Percentiles rank a stretch among this genome's conserved stretches.
Evolutionary conservation across 1,284 basidiomycete species (phyloP).

Genomic region (Sanghuangporus sanghuang): DNA sequence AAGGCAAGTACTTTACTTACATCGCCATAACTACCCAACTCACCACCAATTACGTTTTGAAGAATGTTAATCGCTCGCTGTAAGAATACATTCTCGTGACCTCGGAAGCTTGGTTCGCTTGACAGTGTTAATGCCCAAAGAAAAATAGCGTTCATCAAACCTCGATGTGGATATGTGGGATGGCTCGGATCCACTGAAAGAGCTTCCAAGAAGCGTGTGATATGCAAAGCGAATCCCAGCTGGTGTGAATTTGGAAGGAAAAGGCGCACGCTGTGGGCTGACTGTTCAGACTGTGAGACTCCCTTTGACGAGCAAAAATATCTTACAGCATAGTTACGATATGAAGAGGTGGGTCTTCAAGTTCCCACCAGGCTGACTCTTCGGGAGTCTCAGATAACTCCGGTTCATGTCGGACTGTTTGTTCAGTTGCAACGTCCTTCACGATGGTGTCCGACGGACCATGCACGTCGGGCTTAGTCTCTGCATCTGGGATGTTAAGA

Average conservation of each 20-base stretch:
- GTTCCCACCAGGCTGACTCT: conserved; percentile 13
- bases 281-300: not conserved
- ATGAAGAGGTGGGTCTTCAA: conserved; percentile 19
- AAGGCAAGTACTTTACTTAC: not conserved
- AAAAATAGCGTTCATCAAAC: conserved; percentile 42
- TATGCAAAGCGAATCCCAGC: conserved; percentile 31
- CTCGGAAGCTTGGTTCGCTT: conserved; percentile 21
- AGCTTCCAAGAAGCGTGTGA: conserved; percentile 26
- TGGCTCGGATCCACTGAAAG: conserved; percentile 26
- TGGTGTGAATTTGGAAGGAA: conserved; percentile 24
- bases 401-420: too few species aligned
- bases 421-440: not conserved
- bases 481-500: not conserved
- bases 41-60: conserved; percentile 28
- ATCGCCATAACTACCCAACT: conserved; percentile 25
- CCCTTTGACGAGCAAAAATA: not conserved
- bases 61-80: conserved; percentile 38
- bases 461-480: not conserved
- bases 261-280: conserved; percentile 16
- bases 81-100: conserved; percentile 34
- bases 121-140: conserved; percentile 44
- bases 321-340: conserved; percentile 21
- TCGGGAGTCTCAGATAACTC: not conserved
- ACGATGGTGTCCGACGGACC: not conserved
- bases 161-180: conserved; percentile 40